Evolutionary conservation across 306 rosid genomes (phyloP), one percentile per base, ranked within the genome.

Genomic region (Malus orientalis): DNA sequence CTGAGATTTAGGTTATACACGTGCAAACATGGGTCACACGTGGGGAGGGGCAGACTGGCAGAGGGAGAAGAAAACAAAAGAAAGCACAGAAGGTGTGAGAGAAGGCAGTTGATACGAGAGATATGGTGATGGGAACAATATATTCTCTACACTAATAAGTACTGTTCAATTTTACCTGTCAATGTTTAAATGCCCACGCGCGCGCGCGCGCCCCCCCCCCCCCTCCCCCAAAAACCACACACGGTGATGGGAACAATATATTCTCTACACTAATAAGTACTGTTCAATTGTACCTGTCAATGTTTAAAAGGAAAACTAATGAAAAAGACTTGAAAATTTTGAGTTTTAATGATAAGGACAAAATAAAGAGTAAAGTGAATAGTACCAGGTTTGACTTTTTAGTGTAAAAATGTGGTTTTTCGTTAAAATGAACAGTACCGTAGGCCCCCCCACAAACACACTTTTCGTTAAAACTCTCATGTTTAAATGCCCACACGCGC

Each of bases 1-100:
- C 38, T 14, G 36, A 15, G 19, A 27, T 32, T 7, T 67, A 62
- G 78, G 81, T 76, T 78, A 51, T 60, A 80, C 90, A 84, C 81
- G 93, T 91, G 91, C 89, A 85, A 84, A 81, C 81, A 77, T 38
- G 45, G 82, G 79, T 83, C 81, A 78, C 86, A 84, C 84, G 85
- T 79, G 86, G 73, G 85, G 23, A 80, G 40, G 58, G 47, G 38
- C 64, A 59, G 74, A 60, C 63, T 70, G 77, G 63, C 63, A 69
- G 70, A 76, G 67, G 51, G 32, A 53, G 80, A 82, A 83, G 82
- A 76, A 78, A 65, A 72, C 51, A 76, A 82, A 64, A 11, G 42
- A 42, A 74, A 55, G 73, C 75, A 76, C 55, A 51, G 55, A 63
- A 55, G 66, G 69, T 70, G 81, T 69, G 42, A 25, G 65, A 74